Base-by-base conservation (phyloP, 1,139 yeast genomes). In the Pneumocystis oryctolagi region DNA sequence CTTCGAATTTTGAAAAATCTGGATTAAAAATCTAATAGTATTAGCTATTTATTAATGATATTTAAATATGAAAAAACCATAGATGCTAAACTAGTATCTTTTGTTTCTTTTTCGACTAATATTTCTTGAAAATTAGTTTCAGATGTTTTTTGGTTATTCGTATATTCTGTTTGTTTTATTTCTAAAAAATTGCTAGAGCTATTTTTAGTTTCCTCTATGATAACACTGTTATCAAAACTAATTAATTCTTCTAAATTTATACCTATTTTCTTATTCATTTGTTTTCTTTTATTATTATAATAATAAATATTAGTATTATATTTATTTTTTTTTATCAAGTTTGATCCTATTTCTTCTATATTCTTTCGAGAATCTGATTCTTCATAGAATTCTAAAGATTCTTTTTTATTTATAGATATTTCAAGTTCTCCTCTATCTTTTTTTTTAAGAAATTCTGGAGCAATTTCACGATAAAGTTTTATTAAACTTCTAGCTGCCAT, bases 351-450 rank as follows among this genome's bases (percentile, higher is more conserved):
- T 70, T 97, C 98, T 57, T 92, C 95, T 72, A 92, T 87, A 62
- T 89, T 84, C 18, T 82, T 80, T 34, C 80, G 79, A 61, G 80
- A 81, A 55, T 79, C 76, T 55, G 77, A 74, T 69, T 86, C 89
- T 64, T 82, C 82, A 77, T 98, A 98, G 69, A 80, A 92, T 72
- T 73, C 71, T 60, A 70, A 68, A 25, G 61, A 59, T 59, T 61
- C 61, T 18, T 34, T 61, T 9, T 62, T 56, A 40, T 84, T 84
- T 66, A 89, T 68, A 65, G 82, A 94, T 81, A 90, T 85, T 16
- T 96, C 97, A 47, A 79, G 76, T 76, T 92, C 92, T 71, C 98
- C 98, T 72, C 98, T 82, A 72, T 94, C 97, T 72, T 88, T 89
- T 70, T 84, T 81, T 64, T 81, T 79, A 71, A 92, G 81, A 97